Conservation (phyloP, 495 filamentous ascomycete species). For the Xylaria intraflava region DNA sequence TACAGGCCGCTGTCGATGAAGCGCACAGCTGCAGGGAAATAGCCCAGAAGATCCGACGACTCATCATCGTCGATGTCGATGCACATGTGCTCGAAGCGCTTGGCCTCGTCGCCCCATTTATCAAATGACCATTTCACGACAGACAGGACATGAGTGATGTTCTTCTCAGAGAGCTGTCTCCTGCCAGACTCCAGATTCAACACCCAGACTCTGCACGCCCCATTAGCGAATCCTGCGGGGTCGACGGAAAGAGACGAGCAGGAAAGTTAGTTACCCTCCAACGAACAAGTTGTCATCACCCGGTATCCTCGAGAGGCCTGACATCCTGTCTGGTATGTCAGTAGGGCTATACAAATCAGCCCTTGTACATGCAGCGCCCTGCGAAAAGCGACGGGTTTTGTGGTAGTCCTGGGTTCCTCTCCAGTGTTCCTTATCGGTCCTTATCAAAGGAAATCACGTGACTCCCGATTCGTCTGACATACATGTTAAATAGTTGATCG, state of each 20-base stretch:
- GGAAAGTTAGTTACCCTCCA: constrained; percentile 59
- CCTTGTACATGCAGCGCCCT: neutral
- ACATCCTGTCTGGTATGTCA: too few species aligned
- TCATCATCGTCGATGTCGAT: constrained; percentile 85
- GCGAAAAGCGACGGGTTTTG: neutral
- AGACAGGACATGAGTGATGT: constrained; percentile 89
- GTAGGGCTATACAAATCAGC: too few species aligned
- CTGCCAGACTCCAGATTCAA: constrained; percentile 50
- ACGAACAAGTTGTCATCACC: constrained; percentile 62
- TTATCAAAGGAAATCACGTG: too few species aligned
- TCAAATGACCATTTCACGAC: constrained; percentile 47
- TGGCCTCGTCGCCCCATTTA: constrained; percentile 33
- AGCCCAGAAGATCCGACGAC: constrained; percentile 76
- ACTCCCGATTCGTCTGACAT: too few species aligned
- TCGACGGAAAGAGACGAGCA: constrained; percentile 3
- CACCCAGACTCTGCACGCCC: constrained; percentile 60
- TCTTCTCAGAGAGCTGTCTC: constrained; percentile 56
- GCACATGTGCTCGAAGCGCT: constrained; percentile 59
- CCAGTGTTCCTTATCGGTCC: too few species aligned
- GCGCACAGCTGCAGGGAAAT: constrained; percentile 65
- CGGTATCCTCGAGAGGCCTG: constrained; percentile 18
- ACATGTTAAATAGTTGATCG: too few species aligned
- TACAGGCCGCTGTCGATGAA: constrained; percentile 75
- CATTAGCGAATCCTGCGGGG: constrained; percentile 18
- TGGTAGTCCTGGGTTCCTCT: neutral